Base-by-base conservation (phyloP, 1,284 basidiomycete genomes). In the Fomitopsis pinicola region DNA sequence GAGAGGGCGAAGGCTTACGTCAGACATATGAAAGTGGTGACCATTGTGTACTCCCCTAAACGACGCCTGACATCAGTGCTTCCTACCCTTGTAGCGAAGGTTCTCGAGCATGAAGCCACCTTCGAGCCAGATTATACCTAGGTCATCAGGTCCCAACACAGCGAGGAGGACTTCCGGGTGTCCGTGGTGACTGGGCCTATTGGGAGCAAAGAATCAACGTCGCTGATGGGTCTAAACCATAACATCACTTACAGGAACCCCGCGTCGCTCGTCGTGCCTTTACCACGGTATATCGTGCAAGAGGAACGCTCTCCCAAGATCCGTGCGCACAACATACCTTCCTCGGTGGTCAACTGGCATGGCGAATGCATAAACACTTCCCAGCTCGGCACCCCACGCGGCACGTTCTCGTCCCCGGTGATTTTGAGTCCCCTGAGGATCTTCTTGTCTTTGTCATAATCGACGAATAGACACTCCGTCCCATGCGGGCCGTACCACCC, bases 401-500 rank as follows among this genome's bases (percentile, higher is more conserved):
- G 62, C 10, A 63, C 62, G 33, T 61, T 46, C 44, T 56, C 59
- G 54, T 61, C 62, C 14, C 62, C 62, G 26, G 59, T 63, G 28
- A 63, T 57, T 46, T 63, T 63, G 45, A 38, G 1, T 0, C 33
- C 59, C 14, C 15, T 28, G 1, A 63, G 57, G 3, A 19, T 9
- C 6, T 53, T 30, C 9, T 14, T 15, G 2, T n/a, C 26, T n/a
- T 58, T 22, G 28, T 62, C 55, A 63, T 61, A 66, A 8, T 66
- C 60, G 14, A 72, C 30, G 44, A 61, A 70, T 3, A 73, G 58
- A 26, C 66, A 65, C 58, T 73, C 67, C 4, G 69, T 72, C 14
- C 69, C 69, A 52, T 72, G 70, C 0, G 65, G 63, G 1, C 65
- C 67, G 55, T 72, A 69, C 9, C 66, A 61, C 3, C 69, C 71